These are phyloP conservation scores for Alternaria panax DNA, from an alignment of 2,329 filamentous ascomycete species.

Conservation along the genomic window DNA sequence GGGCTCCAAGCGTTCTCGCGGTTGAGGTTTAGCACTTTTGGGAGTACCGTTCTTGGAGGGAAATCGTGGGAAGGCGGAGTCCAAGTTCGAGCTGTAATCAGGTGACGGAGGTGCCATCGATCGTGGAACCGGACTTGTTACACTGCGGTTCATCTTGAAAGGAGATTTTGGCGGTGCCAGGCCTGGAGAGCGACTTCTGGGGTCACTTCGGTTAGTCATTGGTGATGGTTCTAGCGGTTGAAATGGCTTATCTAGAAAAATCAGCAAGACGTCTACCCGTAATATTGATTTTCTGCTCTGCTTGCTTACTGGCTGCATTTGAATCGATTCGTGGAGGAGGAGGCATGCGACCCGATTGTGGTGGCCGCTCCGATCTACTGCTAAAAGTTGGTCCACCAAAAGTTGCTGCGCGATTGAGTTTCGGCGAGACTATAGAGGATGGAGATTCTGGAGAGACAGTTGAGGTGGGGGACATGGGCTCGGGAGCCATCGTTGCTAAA, in stretches of 20 bases:
- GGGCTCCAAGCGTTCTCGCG: constrained; percentile 35
- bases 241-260: constrained; percentile 46
- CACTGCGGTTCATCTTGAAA: constrained; percentile 45
- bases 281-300: not conserved
- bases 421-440: constrained; percentile 21
- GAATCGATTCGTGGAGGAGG: constrained; percentile 65
- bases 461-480: constrained; percentile 20
- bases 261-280: constrained; percentile 21
- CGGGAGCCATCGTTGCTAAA: constrained; percentile 23
- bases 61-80: constrained; percentile 63
- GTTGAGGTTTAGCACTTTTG: constrained; percentile 29
- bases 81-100: constrained; percentile 49
- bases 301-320: constrained; percentile 64
- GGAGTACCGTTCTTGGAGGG: constrained; percentile 50
- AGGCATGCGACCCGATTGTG: constrained; percentile 56
- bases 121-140: constrained; percentile 47
- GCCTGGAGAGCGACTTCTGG: constrained; percentile 34
- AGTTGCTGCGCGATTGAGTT: constrained; percentile 45
- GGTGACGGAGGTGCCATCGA: constrained; percentile 42
- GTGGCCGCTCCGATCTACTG: constrained; percentile 32
- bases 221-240: constrained; percentile 35
- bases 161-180: constrained; percentile 35
- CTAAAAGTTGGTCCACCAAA: constrained; percentile 39
- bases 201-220: constrained; percentile 38
- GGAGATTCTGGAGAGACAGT: constrained; percentile 14